A percentile compares a stretch with the other conserved stretches of the same genome.
Evolutionary conservation across 1,284 basidiomycete genomes (phyloP).

Genomic region (Trichosporon sp.): DNA sequence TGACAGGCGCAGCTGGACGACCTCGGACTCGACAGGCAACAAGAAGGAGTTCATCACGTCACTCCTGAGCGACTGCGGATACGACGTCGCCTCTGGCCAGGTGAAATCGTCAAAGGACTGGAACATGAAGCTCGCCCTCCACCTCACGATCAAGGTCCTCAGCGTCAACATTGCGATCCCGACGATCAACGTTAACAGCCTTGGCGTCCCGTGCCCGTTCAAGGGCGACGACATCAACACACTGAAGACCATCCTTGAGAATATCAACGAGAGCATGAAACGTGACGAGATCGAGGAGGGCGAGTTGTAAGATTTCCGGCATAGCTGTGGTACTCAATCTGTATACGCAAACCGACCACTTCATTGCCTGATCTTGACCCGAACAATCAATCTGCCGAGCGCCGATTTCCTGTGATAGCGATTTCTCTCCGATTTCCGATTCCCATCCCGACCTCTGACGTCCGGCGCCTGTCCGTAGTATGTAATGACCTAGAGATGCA

Average conservation of each 20-base stretch:
- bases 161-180: background rate
- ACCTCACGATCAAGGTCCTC: conserved; percentile 1
- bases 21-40: background rate
- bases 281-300: background rate
- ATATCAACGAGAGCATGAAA: background rate
- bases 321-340: background rate
- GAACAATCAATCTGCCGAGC: background rate
- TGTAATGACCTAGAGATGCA: conserved; percentile 7
- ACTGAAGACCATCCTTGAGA: background rate
- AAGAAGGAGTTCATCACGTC: background rate
- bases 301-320: background rate
- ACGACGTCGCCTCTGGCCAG: background rate
- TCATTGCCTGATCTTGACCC: background rate
- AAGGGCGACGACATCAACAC: conserved; percentile 1
- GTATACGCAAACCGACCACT: background rate
- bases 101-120: background rate
- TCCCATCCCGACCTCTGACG: background rate
- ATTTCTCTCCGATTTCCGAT: background rate
- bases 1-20: background rate
- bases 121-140: background rate
- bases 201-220: background rate
- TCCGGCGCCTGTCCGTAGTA: background rate
- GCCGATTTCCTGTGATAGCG: background rate
- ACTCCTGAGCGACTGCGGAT: background rate
- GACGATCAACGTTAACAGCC: background rate